Conservation (phyloP, 192 early-diverging fungal genomes). For the Coemansia sp. region DNA sequence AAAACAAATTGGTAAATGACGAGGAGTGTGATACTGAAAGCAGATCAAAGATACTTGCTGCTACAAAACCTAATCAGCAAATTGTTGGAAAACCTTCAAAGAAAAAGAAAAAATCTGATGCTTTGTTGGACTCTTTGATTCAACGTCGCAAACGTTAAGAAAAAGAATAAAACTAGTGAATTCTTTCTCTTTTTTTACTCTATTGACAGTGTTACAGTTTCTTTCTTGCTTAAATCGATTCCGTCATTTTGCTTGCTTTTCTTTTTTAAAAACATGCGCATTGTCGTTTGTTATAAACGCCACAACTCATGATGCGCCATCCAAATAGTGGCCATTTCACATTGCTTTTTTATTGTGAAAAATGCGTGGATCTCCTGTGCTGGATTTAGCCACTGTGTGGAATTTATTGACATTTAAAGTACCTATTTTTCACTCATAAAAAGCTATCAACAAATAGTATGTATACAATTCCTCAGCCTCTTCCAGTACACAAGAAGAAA, state of each 20-base stretch:
- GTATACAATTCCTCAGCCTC: not conserved
- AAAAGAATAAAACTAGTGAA: not conserved
- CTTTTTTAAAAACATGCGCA: not conserved
- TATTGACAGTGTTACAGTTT: not conserved
- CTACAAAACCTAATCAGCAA: not conserved
- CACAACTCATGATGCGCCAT: not conserved
- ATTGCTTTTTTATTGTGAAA: no score
- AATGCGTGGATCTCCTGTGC: not conserved
- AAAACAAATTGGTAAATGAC: not conserved
- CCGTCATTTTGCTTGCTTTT: slow-evolving; percentile 1
- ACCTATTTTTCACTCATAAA: not conserved
- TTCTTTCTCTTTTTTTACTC: not conserved
- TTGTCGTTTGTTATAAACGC: slow-evolving; percentile 5
- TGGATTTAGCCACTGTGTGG: not conserved
- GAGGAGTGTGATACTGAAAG: slow-evolving; percentile 18
- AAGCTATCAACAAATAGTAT: not conserved
- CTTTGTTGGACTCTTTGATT: slow-evolving; percentile 31
- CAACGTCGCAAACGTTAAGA: slow-evolving; percentile 15
- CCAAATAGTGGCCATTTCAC: no score
- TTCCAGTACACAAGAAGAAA: not conserved
- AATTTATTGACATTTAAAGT: slow-evolving; percentile 1
- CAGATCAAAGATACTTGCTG: slow-evolving; percentile 11
- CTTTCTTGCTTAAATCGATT: slow-evolving; percentile 2
- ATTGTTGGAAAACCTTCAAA: slow-evolving; percentile 13
- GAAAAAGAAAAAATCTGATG: slow-evolving; percentile 21